A percentile compares a stretch with the other conserved stretches of the same genome.
These are phyloP conservation scores for Narthecium ossifragum DNA, from an alignment of 106 monocot genomes.

Conservation along the genomic window DNA sequence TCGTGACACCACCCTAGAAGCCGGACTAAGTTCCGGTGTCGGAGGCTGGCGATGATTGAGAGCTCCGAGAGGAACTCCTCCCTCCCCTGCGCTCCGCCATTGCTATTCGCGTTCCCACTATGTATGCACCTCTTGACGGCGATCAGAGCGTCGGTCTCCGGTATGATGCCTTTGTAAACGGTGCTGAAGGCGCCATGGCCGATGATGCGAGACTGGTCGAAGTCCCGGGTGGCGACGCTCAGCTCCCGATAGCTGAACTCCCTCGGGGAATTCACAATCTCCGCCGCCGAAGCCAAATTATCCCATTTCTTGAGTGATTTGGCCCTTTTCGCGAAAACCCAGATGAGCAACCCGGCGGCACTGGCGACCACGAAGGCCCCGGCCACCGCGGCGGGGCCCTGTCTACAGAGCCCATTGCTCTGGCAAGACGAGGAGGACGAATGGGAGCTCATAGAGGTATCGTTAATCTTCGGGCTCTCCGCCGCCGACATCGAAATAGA, in stretches of 20 bases:
- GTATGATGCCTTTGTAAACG: constrained; percentile 87
- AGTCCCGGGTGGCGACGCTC: constrained; percentile 45
- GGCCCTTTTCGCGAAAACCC: constrained; percentile 30
- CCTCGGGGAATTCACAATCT: constrained; percentile 49
- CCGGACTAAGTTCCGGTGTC: constrained; percentile 77
- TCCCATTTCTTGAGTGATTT: constrained; percentile 21
- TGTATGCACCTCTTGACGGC: constrained; percentile 87
- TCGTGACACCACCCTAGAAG: constrained; percentile 87
- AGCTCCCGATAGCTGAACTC: constrained; percentile 86
- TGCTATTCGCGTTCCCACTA: too few species aligned
- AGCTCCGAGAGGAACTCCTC: constrained; percentile 89
- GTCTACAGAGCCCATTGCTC: constrained; percentile 48
- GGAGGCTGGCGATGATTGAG: constrained; percentile 85
- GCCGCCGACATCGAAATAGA: constrained; percentile 17
- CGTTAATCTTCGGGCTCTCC: constrained; percentile 25
- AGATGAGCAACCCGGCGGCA: constrained; percentile 44
- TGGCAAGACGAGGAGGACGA: constrained; percentile 26
- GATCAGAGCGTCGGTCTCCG: constrained; percentile 65
- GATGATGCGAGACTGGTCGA: constrained; percentile 61
- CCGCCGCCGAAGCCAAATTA: constrained; percentile 27
- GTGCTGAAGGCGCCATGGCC: constrained; percentile 92
- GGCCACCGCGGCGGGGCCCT: constrained; percentile 69
- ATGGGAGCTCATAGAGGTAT: constrained; percentile 1
- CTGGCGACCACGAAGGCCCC: constrained; percentile 62
- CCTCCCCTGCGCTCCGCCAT: constrained; percentile 26